phyloP scores from a whole-genome alignment of 1,139 yeast genomes.

The Yamadazyma trypodendri region DNA sequence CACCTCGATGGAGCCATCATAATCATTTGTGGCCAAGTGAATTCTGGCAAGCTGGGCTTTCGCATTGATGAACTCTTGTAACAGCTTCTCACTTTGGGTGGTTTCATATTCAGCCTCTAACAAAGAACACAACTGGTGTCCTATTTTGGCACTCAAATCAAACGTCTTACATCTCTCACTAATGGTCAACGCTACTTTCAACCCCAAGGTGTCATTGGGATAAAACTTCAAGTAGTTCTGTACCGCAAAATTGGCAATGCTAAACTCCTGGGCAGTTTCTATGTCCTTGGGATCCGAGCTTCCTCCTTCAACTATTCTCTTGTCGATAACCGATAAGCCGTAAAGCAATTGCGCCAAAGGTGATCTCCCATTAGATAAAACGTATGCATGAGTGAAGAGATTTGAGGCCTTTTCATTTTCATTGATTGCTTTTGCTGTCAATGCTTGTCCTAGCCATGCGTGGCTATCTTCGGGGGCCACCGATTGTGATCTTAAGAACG shows the following conservation, averaged over 20 bases:
- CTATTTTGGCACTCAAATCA: slow-evolving; percentile 49
- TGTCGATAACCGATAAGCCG: slow-evolving; percentile 57
- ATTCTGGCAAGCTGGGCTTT: slow-evolving; percentile 73
- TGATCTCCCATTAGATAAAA: slow-evolving; percentile 70
- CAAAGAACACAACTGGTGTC: slow-evolving; percentile 44
- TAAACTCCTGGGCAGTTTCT: slow-evolving; percentile 61
- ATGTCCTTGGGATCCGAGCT: slow-evolving; percentile 50
- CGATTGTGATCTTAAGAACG: slow-evolving; percentile 74
- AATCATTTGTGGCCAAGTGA: slow-evolving; percentile 57
- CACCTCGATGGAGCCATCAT: slow-evolving; percentile 56
- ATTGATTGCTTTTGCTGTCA: slow-evolving; percentile 62
- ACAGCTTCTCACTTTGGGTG: slow-evolving; percentile 46
- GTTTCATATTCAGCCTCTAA: slow-evolving; percentile 62
- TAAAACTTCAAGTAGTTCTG: slow-evolving; percentile 65
- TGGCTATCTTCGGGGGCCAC: slow-evolving; percentile 72
- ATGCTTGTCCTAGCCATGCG: slow-evolving; percentile 90
- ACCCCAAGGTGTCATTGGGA: slow-evolving; percentile 65
- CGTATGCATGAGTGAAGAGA: slow-evolving; percentile 74
- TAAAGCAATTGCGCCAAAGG: slow-evolving; percentile 72
- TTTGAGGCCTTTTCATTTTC: slow-evolving; percentile 50
- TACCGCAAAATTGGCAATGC: slow-evolving; percentile 71
- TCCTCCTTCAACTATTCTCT: slow-evolving; percentile 25
- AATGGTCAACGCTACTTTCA: slow-evolving; percentile 55
- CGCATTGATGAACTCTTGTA: slow-evolving; percentile 55
- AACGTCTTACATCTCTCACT: slow-evolving; percentile 73